phyloP scores from a whole-genome alignment of 805 yeast genomes.

The Candida sakaeoensis region DNA sequence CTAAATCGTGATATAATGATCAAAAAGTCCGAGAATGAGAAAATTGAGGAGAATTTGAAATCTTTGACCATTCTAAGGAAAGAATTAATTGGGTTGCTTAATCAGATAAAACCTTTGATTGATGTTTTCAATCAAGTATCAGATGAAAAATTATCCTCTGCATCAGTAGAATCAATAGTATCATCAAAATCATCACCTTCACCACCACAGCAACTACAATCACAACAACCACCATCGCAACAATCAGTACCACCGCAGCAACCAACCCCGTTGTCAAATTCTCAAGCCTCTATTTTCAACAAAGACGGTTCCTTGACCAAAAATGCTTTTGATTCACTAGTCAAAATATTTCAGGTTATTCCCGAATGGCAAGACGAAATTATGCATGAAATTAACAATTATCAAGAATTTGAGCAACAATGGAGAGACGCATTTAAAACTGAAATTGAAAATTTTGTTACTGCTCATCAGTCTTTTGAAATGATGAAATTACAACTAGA shows the following conservation, averaged over 20 bases:
- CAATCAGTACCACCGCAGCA: neutral
- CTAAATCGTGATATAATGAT: slow-evolving; percentile 14
- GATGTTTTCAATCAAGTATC: slow-evolving; percentile 18
- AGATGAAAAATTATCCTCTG: slow-evolving; percentile 2
- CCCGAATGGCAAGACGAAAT: slow-evolving; percentile 37
- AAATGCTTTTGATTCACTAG: slow-evolving; percentile 23
- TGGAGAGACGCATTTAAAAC: slow-evolving; percentile 29
- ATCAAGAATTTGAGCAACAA: slow-evolving; percentile 23
- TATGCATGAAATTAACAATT: slow-evolving; percentile 21
- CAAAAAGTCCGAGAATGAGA: slow-evolving; percentile 19
- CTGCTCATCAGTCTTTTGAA: slow-evolving; percentile 26
- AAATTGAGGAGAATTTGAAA: slow-evolving; percentile 25
- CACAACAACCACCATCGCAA: neutral
- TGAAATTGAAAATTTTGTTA: slow-evolving; percentile 27
- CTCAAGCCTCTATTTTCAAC: slow-evolving; percentile 17
- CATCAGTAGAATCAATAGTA: neutral
- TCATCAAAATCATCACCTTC: slow-evolving; percentile 1
- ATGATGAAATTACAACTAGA: slow-evolving; percentile 21
- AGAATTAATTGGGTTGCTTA: slow-evolving; percentile 14
- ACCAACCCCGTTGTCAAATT: slow-evolving; percentile 7
- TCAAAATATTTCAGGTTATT: slow-evolving; percentile 20
- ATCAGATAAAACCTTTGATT: slow-evolving; percentile 21
- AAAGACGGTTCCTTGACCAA: slow-evolving; percentile 29
- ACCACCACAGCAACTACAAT: slow-evolving; percentile 2
- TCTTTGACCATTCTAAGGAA: slow-evolving; percentile 21